These are phyloP conservation scores for Alloascoidea hylecoeti DNA, from an alignment of 805 yeast genomes.

Conservation along the genomic window DNA sequence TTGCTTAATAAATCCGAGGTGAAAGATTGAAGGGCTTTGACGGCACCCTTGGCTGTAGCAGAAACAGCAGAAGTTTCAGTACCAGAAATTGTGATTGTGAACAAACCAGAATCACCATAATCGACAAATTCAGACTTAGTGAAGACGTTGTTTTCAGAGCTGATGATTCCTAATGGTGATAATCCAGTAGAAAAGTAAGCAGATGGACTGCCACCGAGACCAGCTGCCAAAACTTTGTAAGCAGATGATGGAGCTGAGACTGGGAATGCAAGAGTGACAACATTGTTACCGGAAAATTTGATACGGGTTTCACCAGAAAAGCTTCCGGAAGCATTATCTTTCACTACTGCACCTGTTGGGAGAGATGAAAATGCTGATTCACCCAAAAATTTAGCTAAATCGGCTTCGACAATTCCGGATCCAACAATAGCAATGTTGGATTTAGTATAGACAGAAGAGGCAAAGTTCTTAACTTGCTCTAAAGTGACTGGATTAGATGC, in stretches of 20 bases:
- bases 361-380: slow-evolving; percentile 53
- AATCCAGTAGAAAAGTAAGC: slow-evolving; percentile 40
- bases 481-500: slow-evolving; percentile 40
- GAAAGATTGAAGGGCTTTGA: slow-evolving; percentile 16
- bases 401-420: slow-evolving; percentile 59
- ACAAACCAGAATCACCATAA: slow-evolving; percentile 72
- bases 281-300: slow-evolving; percentile 50
- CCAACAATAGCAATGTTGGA: slow-evolving; percentile 62
- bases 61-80: slow-evolving; percentile 43
- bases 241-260: slow-evolving; percentile 41
- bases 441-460: slow-evolving; percentile 52
- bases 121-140: slow-evolving; percentile 38
- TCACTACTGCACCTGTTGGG: slow-evolving; percentile 42
- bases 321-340: slow-evolving; percentile 25
- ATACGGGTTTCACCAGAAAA: slow-evolving; percentile 48
- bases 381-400: slow-evolving; percentile 50
- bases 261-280: slow-evolving; percentile 76
- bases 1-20: slow-evolving; percentile 24
- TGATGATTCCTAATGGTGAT: slow-evolving; percentile 32
- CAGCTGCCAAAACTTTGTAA: slow-evolving; percentile 58
- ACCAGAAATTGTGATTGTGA: slow-evolving; percentile 55
- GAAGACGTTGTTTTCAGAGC: slow-evolving; percentile 26
- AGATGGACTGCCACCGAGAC: slow-evolving; percentile 31
- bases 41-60: slow-evolving; percentile 44
- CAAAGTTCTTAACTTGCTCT: slow-evolving; percentile 55